Base-by-base conservation (phyloP, 129 eudicot species). In the Tagetes patula region DNA sequence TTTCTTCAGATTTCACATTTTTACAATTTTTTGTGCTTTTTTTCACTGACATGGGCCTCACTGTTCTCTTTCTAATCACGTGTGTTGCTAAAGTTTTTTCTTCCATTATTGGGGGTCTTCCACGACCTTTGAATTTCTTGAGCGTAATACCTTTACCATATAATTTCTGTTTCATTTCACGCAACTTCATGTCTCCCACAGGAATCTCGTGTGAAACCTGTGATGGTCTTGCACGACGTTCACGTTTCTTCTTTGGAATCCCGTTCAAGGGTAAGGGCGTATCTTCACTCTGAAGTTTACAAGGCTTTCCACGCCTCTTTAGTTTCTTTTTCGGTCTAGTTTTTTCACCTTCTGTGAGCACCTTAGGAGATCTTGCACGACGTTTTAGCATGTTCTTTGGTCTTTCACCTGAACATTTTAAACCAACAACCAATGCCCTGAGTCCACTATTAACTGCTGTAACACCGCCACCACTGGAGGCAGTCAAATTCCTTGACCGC, bases 401-500 rank as follows among this genome's bases (percentile, higher is more conserved):
- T 64, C 10, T 69, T 55, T 60, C 75, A 68, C 30, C 67, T 47
- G 52, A 10, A 62, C 56, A 55, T 77, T 59, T 77, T 12, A 32
- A 36, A 20, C 59, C 65, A 31, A 43, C 40, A 75, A 59, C 61
- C 20, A 52, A 71, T 31, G 9, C 70, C 61, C 59, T 47, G 9
- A 3, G 10, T 52, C 76, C 77, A 8, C 65, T 63, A 45, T 70
- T 58, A 71, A 79, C 80, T 58, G 67, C 79, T 75, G 74, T 38
- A 55, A 48, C 79, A 53, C 30, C 3, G 30, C 72, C 83, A 41
- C 78, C 75, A 79, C 48, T 56, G 38, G 48, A 52, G 8, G 68
- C 64, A 10, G 74, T 66, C 74, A 63, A 12, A 45, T 64, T 71
- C 78, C 81, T 82, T 31, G 96, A 89, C 69, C 91, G 80, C 84